These are phyloP conservation scores for Lipomyces yamadae DNA, from an alignment of 805 yeast species.

Conservation along the genomic window DNA sequence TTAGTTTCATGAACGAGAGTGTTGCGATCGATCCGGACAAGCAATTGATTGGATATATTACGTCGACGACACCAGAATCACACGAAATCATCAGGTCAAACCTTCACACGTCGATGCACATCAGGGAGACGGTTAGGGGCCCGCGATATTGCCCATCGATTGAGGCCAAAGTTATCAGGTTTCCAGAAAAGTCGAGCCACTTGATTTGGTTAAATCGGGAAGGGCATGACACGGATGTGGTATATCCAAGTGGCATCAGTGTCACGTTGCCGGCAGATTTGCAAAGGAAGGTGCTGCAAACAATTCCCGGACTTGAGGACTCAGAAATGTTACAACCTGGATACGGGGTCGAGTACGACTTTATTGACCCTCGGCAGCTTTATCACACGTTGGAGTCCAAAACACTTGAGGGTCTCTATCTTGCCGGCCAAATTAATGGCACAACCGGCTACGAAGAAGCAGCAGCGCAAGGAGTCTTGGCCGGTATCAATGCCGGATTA, in stretches of 20 bases:
- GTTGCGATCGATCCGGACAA: constrained; percentile 54
- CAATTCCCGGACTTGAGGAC: constrained; percentile 87
- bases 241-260: constrained; percentile 96
- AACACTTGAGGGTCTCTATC: constrained; percentile 70
- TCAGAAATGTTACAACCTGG: constrained; percentile 93
- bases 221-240: constrained; percentile 82
- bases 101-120: constrained; percentile 83
- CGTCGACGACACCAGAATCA: constrained; percentile 74
- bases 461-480: constrained; percentile 92
- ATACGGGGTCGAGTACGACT: constrained; percentile 98
- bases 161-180: constrained; percentile 83
- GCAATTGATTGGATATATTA: constrained; percentile 69
- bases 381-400: constrained; percentile 80
- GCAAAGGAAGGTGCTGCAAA: constrained; percentile 70
- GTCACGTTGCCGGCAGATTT: constrained; percentile 96
- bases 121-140: constrained; percentile 90
- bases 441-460: constrained; percentile 99
- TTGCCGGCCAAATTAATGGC: constrained; percentile 98
- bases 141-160: constrained; percentile 98
- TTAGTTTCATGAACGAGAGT: constrained; percentile 78
- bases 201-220: constrained; percentile 96
- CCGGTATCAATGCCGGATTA: constrained; percentile 94
- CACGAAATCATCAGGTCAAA: constrained; percentile 73
- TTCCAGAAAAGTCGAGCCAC: constrained; percentile 75
- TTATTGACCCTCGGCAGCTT: constrained; percentile 90